Conservation (phyloP, 495 filamentous ascomycete species). For the Penicillium flavigenum region DNA sequence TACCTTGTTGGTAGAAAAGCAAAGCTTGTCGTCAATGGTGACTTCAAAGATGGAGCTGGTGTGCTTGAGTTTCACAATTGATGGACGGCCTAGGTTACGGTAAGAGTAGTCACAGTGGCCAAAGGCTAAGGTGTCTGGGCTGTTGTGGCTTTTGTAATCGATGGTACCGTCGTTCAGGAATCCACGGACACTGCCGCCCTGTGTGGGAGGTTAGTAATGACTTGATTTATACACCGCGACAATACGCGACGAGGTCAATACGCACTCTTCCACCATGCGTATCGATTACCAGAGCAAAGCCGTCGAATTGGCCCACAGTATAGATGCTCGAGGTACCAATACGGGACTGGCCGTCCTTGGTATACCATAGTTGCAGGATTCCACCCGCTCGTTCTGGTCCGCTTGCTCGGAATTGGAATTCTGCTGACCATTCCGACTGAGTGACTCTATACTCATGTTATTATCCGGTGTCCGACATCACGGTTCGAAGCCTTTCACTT, state of each 20-base stretch:
- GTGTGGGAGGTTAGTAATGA: constrained; percentile 15
- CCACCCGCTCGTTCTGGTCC: constrained; percentile 84
- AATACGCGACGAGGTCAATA: constrained; percentile 1
- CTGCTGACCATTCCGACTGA: constrained; percentile 70
- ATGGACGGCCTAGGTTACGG: constrained; percentile 84
- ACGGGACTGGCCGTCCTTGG: constrained; percentile 62
- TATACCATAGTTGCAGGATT: constrained; percentile 93
- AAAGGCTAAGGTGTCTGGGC: constrained; percentile 83
- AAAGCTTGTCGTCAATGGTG: constrained; percentile 74
- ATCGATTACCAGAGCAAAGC: constrained; percentile 82
- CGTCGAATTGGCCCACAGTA: constrained; percentile 78
- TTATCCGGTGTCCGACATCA: neutral
- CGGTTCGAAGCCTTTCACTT: constrained; percentile 32
- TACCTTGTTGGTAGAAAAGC: constrained; percentile 79
- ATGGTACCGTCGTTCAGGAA: constrained; percentile 90
- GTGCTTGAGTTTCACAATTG: constrained; percentile 71
- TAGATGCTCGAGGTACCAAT: constrained; percentile 76
- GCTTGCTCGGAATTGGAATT: constrained; percentile 82
- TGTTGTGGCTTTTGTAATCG: constrained; percentile 76
- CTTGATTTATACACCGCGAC: neutral
- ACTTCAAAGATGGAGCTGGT: constrained; percentile 65
- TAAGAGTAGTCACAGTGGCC: constrained; percentile 90
- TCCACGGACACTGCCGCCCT: constrained; percentile 79
- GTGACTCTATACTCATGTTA: constrained; percentile 34
- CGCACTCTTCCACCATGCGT: constrained; percentile 73